phyloP scores from a whole-genome alignment of 2,329 filamentous ascomycete species.

The Penicillium sp. region DNA sequence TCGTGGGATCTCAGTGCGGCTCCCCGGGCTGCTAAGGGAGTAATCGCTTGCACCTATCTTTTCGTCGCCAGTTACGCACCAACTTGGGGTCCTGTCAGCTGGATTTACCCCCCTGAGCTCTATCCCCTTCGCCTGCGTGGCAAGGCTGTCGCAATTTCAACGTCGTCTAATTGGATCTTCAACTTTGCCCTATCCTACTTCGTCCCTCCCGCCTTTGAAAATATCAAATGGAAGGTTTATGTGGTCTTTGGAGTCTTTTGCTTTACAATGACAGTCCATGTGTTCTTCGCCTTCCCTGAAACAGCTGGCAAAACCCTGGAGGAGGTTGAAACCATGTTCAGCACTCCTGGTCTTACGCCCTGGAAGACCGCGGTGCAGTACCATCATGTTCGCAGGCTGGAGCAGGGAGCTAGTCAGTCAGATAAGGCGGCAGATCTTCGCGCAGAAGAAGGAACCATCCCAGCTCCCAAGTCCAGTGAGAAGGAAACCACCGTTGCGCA shows the following conservation, averaged over 20 bases:
- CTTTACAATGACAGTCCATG: constrained; percentile 63
- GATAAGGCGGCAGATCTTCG: constrained; percentile 14
- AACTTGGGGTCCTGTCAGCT: constrained; percentile 60
- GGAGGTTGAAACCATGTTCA: constrained; percentile 72
- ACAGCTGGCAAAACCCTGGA: constrained; percentile 66
- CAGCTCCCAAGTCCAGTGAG: not conserved
- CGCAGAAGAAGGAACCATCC: constrained; percentile 7
- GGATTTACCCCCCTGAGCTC: constrained; percentile 61
- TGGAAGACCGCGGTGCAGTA: constrained; percentile 20
- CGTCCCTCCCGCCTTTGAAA: constrained; percentile 56
- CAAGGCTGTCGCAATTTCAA: constrained; percentile 61
- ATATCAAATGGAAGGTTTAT: constrained; percentile 61
- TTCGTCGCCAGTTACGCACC: constrained; percentile 68
- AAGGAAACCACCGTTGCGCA: constrained; percentile 7
- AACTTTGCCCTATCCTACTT: constrained; percentile 57
- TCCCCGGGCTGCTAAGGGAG: constrained; percentile 58
- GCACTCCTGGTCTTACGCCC: constrained; percentile 27
- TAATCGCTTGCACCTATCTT: constrained; percentile 70
- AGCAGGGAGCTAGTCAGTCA: constrained; percentile 13
- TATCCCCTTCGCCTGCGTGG: constrained; percentile 62
- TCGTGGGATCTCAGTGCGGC: constrained; percentile 39
- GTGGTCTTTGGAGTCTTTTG: constrained; percentile 74
- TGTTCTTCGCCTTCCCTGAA: constrained; percentile 50
- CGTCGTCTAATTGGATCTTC: constrained; percentile 62
- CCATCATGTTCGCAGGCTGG: constrained; percentile 17